Conservation (phyloP, 257 asterid genomes). For the Przewalskia tangutica region DNA sequence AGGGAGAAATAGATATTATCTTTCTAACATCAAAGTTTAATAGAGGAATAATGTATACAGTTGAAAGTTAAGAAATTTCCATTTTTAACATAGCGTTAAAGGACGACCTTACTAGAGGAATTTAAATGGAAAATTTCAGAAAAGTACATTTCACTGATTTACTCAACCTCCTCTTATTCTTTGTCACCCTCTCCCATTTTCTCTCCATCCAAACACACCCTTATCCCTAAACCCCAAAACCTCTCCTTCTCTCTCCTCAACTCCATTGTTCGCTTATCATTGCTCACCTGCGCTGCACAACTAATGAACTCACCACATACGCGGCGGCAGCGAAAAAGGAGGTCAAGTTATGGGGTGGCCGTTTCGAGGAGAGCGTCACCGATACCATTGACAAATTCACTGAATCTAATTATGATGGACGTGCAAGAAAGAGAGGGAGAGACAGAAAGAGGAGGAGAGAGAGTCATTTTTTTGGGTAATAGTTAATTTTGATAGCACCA, state of each 20-base stretch:
- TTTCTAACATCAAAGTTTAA: no score
- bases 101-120: not conserved
- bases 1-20: not conserved
- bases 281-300: conserved; percentile 8
- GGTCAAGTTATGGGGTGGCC: conserved; percentile 93
- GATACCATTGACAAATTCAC: conserved; percentile 89
- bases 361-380: conserved; percentile 85
- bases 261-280: not conserved
- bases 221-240: not conserved
- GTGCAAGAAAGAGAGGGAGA: no score
- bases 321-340: conserved; percentile 26
- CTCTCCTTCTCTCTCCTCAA: not conserved
- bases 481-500: no score
- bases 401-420: conserved; percentile 27
- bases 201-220: conserved; percentile 8
- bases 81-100: not conserved
- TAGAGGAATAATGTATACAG: not conserved
- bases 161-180: not conserved
- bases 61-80: not conserved
- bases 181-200: not conserved
- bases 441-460: no score
- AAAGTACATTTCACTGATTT: no score
- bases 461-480: no score
- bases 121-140: no score
- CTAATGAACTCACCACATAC: conserved; percentile 8